A percentile compares a stretch with the other conserved stretches of the same genome.
Evolutionary conservation across 2,329 filamentous ascomycete genomes (phyloP).

Genomic region (Penicillium polonicum): DNA sequence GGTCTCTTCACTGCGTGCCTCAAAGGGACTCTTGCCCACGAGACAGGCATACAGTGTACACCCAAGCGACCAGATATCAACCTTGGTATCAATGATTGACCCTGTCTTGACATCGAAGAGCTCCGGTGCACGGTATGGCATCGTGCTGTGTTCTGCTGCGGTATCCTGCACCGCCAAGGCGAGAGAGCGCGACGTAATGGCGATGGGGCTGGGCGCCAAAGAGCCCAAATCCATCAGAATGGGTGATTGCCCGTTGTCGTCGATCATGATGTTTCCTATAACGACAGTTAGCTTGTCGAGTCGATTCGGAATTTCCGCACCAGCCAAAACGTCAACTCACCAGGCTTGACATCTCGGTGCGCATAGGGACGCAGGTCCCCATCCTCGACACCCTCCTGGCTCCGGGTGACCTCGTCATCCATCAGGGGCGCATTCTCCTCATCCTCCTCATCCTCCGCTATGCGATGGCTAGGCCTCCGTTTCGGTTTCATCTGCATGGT

Average conservation of each 20-base stretch:
- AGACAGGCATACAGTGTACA: slow-evolving; percentile 98
- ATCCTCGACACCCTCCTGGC: slow-evolving; percentile 66
- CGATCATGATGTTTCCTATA: slow-evolving; percentile 95
- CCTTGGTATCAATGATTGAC: slow-evolving; percentile 87
- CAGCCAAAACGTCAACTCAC: slow-evolving; percentile 48
- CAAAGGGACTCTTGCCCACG: slow-evolving; percentile 94
- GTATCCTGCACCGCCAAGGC: slow-evolving; percentile 91
- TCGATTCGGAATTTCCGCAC: neutral
- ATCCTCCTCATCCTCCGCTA: slow-evolving; percentile 67
- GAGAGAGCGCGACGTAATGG: slow-evolving; percentile 84
- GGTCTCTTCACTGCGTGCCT: slow-evolving; percentile 92
- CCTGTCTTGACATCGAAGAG: slow-evolving; percentile 97
- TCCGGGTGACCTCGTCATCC: slow-evolving; percentile 69
- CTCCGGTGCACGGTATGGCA: slow-evolving; percentile 97
- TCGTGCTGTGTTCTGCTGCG: slow-evolving; percentile 93
- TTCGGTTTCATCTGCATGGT: slow-evolving; percentile 40
- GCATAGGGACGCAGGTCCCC: slow-evolving; percentile 78
- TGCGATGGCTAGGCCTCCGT: slow-evolving; percentile 46
- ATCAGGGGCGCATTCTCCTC: slow-evolving; percentile 82
- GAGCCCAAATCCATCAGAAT: slow-evolving; percentile 98
- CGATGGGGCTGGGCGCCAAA: slow-evolving; percentile 78
- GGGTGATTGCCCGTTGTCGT: slow-evolving; percentile 80
- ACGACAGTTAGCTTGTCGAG: neutral
- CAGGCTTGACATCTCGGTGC: slow-evolving; percentile 95
- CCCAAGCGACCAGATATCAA: slow-evolving; percentile 96